Evolutionary conservation across 495 filamentous ascomycete genomes (phyloP).

Genomic region (Oleoguttula mirabilis): DNA sequence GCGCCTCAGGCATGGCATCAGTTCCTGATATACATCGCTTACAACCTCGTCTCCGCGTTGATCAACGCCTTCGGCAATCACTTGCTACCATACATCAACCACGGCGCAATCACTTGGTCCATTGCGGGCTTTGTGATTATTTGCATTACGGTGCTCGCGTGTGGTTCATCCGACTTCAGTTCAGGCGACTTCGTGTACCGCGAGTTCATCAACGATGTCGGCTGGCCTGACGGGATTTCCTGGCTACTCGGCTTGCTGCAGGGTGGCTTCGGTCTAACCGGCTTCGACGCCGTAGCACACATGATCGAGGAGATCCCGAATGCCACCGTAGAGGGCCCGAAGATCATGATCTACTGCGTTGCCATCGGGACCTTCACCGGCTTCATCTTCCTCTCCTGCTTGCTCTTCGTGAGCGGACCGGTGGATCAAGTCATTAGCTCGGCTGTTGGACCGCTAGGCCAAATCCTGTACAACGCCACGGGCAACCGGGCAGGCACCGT

Average conservation of each 20-base stretch:
- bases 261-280: slow-evolving; percentile 42
- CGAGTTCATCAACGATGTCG: slow-evolving; percentile 36
- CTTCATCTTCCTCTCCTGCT: slow-evolving; percentile 51
- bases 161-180: slow-evolving; percentile 49
- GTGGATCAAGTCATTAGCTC: slow-evolving; percentile 49
- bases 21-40: slow-evolving; percentile 57
- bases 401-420: slow-evolving; percentile 52
- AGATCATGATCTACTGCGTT: slow-evolving; percentile 63
- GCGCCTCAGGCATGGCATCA: slow-evolving; percentile 54
- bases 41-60: slow-evolving; percentile 48
- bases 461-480: slow-evolving; percentile 62
- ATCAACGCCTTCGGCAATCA: slow-evolving; percentile 58
- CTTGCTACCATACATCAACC: slow-evolving; percentile 52
- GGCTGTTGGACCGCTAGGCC: slow-evolving; percentile 50
- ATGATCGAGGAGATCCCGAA: slow-evolving; percentile 57
- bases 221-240: slow-evolving; percentile 44
- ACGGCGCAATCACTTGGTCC: slow-evolving; percentile 53
- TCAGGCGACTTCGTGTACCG: slow-evolving; percentile 44
- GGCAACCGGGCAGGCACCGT: slow-evolving; percentile 51
- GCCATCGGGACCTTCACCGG: slow-evolving; percentile 57
- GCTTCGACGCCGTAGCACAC: slow-evolving; percentile 39
- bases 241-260: slow-evolving; percentile 44
- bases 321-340: slow-evolving; percentile 50
- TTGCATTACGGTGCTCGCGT: slow-evolving; percentile 52
- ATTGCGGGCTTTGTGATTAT: slow-evolving; percentile 56